Evolutionary conservation across 2,329 filamentous ascomycete species (phyloP).

Genomic region (Alternaria brassicae): DNA sequence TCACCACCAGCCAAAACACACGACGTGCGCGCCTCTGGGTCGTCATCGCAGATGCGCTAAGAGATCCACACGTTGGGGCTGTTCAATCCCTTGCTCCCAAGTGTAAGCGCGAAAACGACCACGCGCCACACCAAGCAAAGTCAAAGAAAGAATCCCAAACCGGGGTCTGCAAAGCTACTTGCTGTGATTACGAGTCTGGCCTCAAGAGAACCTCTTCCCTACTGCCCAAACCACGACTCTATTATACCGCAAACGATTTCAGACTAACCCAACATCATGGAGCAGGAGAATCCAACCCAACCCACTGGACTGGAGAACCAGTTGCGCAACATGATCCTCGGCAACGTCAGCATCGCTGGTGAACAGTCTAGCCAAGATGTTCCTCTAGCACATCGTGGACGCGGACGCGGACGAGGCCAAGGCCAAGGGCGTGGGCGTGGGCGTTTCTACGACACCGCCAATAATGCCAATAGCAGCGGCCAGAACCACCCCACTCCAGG

Average conservation of each 20-base stretch:
- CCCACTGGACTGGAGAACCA: constrained; percentile 57
- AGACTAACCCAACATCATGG: constrained; percentile 26
- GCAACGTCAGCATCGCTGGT: constrained; percentile 53
- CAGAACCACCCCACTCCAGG: constrained; percentile 12
- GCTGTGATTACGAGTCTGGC: neutral
- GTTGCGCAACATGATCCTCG: constrained; percentile 67
- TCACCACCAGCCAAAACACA: neutral
- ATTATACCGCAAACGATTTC: neutral
- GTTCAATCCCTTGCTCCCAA: neutral
- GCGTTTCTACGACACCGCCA: constrained; percentile 18
- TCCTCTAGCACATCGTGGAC: constrained; percentile 26
- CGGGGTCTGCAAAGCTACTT: neutral
- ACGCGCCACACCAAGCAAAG: neutral
- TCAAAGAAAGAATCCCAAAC: neutral
- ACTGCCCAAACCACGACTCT: neutral
- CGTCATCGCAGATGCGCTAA: neutral
- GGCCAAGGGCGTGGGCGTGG: constrained; percentile 31
- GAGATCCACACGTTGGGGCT: neutral
- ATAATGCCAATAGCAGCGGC: constrained; percentile 13
- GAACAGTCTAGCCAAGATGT: constrained; percentile 24
- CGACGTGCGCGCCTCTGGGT: neutral
- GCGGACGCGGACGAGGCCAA: constrained; percentile 11
- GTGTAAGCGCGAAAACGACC: neutral
- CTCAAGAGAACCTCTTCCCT: neutral
- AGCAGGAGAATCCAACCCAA: constrained; percentile 15